Percentiles rank a stretch among this genome's conserved stretches.
phyloP scores from a whole-genome alignment of 2,329 filamentous ascomycete species.

The Trichoderma sp. region DNA sequence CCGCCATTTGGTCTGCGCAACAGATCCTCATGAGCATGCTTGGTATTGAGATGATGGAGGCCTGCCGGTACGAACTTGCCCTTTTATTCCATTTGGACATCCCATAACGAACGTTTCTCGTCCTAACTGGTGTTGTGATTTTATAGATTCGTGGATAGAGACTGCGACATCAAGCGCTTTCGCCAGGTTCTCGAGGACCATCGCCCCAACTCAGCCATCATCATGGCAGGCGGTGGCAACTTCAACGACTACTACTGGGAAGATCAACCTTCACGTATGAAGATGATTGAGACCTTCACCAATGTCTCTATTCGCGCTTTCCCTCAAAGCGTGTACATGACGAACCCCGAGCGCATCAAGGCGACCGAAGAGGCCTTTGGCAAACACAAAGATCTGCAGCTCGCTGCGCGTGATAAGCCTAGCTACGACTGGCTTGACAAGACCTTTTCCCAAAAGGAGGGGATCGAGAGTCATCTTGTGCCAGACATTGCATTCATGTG shows the following conservation, averaged over 20 bases:
- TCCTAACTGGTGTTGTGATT: not conserved
- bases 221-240: constrained; percentile 22
- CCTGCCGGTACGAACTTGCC: constrained; percentile 8
- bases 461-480: constrained; percentile 13
- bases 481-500: constrained; percentile 26
- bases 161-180: constrained; percentile 20
- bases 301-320: constrained; percentile 23
- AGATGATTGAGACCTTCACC: constrained; percentile 22
- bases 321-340: constrained; percentile 23
- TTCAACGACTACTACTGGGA: constrained; percentile 26
- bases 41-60: constrained; percentile 25
- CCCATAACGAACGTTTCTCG: not conserved
- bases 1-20: constrained; percentile 22
- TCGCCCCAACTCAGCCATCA: constrained; percentile 18
- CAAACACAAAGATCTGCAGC: constrained; percentile 22
- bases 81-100: not conserved
- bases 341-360: constrained; percentile 21
- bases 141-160: constrained; percentile 13
- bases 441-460: constrained; percentile 10
- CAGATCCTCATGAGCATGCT: constrained; percentile 26
- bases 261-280: constrained; percentile 22
- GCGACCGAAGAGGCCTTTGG: constrained; percentile 22
- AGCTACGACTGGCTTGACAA: constrained; percentile 22
- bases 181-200: constrained; percentile 17
- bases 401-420: constrained; percentile 15